These are phyloP conservation scores for Solanum bulbocastanum DNA, from an alignment of 257 asterid species.

Conservation along the genomic window DNA sequence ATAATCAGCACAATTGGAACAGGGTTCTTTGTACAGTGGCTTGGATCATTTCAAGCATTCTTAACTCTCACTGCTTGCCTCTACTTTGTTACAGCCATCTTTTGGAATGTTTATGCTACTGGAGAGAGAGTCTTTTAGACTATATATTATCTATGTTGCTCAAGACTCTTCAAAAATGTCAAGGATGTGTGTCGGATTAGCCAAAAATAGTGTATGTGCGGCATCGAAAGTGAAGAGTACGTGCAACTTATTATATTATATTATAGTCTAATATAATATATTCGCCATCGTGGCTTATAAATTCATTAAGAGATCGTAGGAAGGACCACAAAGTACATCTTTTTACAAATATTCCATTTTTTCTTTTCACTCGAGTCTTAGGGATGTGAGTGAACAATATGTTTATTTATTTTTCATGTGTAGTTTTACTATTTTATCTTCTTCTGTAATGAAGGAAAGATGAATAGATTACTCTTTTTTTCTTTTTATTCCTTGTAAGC, in stretches of 20 bases:
- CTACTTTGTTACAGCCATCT: constrained; percentile 61
- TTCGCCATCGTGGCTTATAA: background rate
- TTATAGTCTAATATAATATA: background rate
- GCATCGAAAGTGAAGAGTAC: background rate
- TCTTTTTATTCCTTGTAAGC: background rate
- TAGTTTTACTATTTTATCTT: background rate
- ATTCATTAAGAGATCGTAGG: background rate
- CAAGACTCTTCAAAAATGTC: background rate
- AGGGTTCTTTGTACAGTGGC: constrained; percentile 82
- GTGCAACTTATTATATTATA: background rate
- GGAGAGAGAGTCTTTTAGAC: constrained; percentile 81
- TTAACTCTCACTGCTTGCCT: constrained; percentile 85
- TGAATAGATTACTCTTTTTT: background rate
- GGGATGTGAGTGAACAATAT: background rate
- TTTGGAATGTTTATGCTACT: constrained; percentile 80
- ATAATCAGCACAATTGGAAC: constrained; percentile 86
- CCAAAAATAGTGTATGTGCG: background rate
- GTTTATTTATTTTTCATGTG: background rate
- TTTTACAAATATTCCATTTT: background rate
- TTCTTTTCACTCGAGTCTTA: background rate
- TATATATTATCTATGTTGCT: background rate
- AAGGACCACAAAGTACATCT: background rate
- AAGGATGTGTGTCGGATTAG: background rate
- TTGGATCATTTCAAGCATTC: constrained; percentile 89
- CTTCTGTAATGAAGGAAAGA: background rate